Evolutionary conservation across 176 grass and related monocot species (phyloP).

Genomic region (Secale cereale): DNA sequence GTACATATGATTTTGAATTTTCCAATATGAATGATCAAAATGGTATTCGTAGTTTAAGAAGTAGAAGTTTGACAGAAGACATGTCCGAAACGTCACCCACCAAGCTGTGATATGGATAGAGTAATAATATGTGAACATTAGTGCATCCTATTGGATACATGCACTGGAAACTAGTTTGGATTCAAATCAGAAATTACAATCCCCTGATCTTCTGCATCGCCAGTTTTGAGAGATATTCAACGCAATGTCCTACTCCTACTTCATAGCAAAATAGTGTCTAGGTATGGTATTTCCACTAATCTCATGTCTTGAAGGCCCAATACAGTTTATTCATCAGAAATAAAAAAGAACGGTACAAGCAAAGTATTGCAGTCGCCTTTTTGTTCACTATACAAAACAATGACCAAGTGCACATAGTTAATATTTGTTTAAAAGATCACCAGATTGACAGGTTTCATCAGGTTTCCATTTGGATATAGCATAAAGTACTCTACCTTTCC

Average conservation of each 20-base stretch:
- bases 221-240: background rate
- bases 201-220: background rate
- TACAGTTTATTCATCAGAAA: background rate
- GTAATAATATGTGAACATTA: too few species aligned
- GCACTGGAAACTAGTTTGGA: too few species aligned
- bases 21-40: too few species aligned
- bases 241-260: background rate
- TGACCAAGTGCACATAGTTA: too few species aligned
- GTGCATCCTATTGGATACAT: too few species aligned
- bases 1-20: too few species aligned
- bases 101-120: too few species aligned
- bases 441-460: background rate
- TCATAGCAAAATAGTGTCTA: background rate
- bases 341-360: background rate
- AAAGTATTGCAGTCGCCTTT: background rate
- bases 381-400: too few species aligned
- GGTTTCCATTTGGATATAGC: conserved; percentile 37
- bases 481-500: conserved; percentile 40
- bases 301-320: background rate
- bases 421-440: too few species aligned
- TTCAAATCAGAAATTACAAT: background rate
- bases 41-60: too few species aligned
- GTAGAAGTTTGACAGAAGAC: too few species aligned
- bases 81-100: too few species aligned
- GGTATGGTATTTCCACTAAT: background rate